phyloP scores from a whole-genome alignment of 345 rosid genomes.

The Rhodamnia rubescens region DNA sequence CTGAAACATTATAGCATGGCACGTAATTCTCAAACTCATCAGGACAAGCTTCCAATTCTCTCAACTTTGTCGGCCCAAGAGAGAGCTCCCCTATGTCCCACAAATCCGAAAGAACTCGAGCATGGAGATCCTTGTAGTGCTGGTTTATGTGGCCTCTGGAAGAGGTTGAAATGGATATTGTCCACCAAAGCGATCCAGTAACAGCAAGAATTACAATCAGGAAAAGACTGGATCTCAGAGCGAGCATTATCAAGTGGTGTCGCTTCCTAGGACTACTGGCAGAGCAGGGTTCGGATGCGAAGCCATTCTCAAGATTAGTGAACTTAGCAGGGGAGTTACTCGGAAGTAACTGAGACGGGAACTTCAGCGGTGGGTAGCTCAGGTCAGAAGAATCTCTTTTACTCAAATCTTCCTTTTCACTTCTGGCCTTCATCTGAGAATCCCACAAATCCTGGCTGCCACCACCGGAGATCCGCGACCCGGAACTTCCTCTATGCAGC shows the following conservation, averaged over 20 bases:
- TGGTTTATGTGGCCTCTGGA: slow-evolving; percentile 69
- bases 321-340: slow-evolving; percentile 54
- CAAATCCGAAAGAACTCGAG: slow-evolving; percentile 79
- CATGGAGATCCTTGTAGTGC: slow-evolving; percentile 77
- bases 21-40: slow-evolving; percentile 58
- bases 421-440: slow-evolving; percentile 68
- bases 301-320: slow-evolving; percentile 46
- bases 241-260: slow-evolving; percentile 42
- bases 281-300: slow-evolving; percentile 37
- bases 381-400: slow-evolving; percentile 47
- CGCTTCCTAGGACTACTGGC: slow-evolving; percentile 42
- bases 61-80: slow-evolving; percentile 55
- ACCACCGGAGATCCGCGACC: slow-evolving; percentile 48
- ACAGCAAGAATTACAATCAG: slow-evolving; percentile 56
- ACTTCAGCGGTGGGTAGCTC: slow-evolving; percentile 34
- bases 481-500: slow-evolving; percentile 59
- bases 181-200: slow-evolving; percentile 91
- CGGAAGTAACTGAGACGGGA: slow-evolving; percentile 39
- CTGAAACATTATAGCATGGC: slow-evolving; percentile 79
- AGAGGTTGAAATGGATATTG: slow-evolving; percentile 56
- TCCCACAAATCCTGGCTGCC: slow-evolving; percentile 51
- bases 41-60: slow-evolving; percentile 70
- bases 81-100: slow-evolving; percentile 91
- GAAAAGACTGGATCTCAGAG: slow-evolving; percentile 66
- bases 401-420: slow-evolving; percentile 51